phyloP scores from a whole-genome alignment of 169 alveolate genomes.

The Theileria parva region DNA sequence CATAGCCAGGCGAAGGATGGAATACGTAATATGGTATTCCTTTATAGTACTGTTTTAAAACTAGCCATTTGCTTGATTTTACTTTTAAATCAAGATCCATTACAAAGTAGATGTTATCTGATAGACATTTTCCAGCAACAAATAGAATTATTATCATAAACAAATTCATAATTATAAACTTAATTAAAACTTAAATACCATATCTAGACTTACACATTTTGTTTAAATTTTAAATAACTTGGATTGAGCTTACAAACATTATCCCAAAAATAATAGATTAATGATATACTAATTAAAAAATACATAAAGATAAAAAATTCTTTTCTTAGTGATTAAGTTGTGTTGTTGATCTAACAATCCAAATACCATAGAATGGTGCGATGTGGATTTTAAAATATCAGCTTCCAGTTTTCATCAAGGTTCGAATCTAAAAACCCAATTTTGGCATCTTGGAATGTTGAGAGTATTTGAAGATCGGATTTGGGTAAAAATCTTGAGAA shows the following conservation, averaged over 20 bases:
- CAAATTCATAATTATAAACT: not conserved
- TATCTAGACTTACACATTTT: not conserved
- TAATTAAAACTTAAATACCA: not conserved
- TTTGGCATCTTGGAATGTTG: not conserved
- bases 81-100: not conserved
- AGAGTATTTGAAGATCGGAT: not conserved
- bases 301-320: not conserved
- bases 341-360: not conserved
- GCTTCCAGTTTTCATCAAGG: conserved; percentile 1
- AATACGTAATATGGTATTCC: not conserved
- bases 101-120: not conserved
- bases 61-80: not conserved
- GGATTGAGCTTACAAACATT: not conserved
- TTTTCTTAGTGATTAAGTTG: not conserved
- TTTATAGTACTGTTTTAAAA: not conserved
- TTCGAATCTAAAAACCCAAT: not conserved
- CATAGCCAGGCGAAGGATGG: not conserved
- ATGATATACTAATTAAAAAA: not conserved
- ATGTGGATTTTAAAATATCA: conserved; percentile 1
- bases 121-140: not conserved
- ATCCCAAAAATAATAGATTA: not conserved
- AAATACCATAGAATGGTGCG: not conserved
- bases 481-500: conserved; percentile 25
- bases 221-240: not conserved
- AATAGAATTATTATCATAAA: no score